Conservation (phyloP, 108 stramenopile species). For the Nitzschia sp. region DNA sequence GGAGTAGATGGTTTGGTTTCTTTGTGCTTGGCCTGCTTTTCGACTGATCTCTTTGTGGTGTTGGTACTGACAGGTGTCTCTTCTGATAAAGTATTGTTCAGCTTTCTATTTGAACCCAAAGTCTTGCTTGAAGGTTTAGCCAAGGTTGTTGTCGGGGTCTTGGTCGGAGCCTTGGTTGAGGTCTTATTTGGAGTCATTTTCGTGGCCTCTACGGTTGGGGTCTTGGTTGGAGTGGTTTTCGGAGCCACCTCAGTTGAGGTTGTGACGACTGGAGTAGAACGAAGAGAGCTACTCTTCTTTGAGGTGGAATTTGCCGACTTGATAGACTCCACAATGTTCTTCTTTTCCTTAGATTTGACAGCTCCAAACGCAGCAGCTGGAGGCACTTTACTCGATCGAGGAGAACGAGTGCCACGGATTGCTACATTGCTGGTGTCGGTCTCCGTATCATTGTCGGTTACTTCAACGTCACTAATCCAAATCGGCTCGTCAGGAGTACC, state of each 20-base stretch:
- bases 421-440: constrained; percentile 8
- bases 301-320: not conserved
- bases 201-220: too few relatives aligned
- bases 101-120: not conserved
- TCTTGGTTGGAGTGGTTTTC: not conserved
- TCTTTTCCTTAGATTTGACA: not conserved
- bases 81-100: not conserved
- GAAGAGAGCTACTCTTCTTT: too few relatives aligned
- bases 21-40: not conserved
- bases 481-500: constrained; percentile 15
- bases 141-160: too few relatives aligned
- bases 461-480: constrained; percentile 16
- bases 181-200: too few relatives aligned
- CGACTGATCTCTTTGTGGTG: not conserved
- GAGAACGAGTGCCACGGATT: not conserved
- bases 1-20: not conserved
- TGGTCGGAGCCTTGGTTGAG: too few relatives aligned
- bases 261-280: not conserved
- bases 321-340: not conserved
- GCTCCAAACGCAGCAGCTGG: not conserved
- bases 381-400: not conserved
- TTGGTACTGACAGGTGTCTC: constrained; percentile 1
- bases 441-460: constrained; percentile 4
- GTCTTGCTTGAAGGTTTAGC: not conserved
- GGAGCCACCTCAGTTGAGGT: not conserved